Conservation (phyloP, 169 alveolate species). For the Eimeria maxima region DNA sequence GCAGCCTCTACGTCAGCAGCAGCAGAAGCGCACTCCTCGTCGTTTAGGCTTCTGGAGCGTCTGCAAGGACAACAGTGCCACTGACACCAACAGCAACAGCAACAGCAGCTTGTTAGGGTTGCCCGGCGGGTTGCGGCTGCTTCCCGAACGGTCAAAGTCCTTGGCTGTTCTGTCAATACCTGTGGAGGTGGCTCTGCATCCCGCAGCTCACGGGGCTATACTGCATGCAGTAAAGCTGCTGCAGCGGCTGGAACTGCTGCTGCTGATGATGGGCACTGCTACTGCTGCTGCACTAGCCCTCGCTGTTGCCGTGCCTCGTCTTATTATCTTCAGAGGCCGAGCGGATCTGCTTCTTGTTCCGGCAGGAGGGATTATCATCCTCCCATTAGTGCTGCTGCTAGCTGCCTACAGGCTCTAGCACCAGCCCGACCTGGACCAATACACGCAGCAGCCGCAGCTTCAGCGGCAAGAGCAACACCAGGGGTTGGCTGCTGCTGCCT, state of each 20-base stretch:
- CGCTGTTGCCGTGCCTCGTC: constrained; percentile 47
- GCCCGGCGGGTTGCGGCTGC: background rate
- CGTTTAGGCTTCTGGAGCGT: background rate
- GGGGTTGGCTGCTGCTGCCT: background rate
- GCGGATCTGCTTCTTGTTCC: background rate
- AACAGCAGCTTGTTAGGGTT: too few relatives aligned
- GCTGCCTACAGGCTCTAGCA: too few relatives aligned
- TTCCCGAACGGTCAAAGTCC: background rate
- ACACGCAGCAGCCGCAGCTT: too few relatives aligned
- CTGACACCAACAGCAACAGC: too few relatives aligned
- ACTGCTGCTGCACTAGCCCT: constrained; percentile 43
- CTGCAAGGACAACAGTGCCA: background rate
- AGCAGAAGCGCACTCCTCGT: background rate
- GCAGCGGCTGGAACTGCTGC: too few relatives aligned
- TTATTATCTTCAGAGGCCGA: background rate
- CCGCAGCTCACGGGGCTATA: constrained; percentile 33
- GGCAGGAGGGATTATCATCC: background rate
- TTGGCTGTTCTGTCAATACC: constrained; percentile 23
- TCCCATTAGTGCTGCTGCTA: background rate
- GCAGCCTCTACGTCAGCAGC: background rate
- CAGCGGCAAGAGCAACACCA: background rate
- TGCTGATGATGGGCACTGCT: too few relatives aligned
- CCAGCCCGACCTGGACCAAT: too few relatives aligned
- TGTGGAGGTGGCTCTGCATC: constrained; percentile 44
- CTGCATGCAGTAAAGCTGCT: constrained; percentile 12